phyloP scores from a whole-genome alignment of 140 eudicot genomes.

The Flaveria floridana region DNA sequence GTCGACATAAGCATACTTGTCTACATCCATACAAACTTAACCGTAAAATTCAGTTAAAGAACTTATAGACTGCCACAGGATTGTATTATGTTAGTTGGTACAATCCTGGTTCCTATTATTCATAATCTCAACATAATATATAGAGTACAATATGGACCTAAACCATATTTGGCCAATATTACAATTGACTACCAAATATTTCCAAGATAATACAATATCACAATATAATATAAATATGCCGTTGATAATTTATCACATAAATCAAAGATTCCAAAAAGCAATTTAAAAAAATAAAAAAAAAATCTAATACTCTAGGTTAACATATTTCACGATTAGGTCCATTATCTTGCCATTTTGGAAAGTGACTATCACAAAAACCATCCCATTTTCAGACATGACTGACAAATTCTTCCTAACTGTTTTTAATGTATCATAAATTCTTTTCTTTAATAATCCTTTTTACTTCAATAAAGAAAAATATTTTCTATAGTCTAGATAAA shows the following conservation, averaged over 20 bases:
- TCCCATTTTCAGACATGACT: not conserved
- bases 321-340: not conserved
- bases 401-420: not conserved
- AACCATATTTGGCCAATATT: too few species aligned
- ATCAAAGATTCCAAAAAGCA: not conserved
- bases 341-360: not conserved
- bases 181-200: too few species aligned
- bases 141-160: too few species aligned
- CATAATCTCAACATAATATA: too few species aligned
- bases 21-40: slow-evolving; percentile 2
- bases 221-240: too few species aligned
- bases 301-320: not conserved
- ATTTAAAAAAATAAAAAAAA: not conserved
- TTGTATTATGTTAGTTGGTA: not conserved
- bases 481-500: not conserved
- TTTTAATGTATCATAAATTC: not conserved
- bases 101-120: too few species aligned
- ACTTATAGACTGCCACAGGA: slow-evolving; percentile 4
- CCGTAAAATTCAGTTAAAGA: slow-evolving; percentile 2
- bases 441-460: slow-evolving; percentile 5
- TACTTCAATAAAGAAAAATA: not conserved
- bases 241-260: not conserved
- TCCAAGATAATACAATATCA: too few species aligned
- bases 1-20: slow-evolving; percentile 19
- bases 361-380: slow-evolving; percentile 2